Base-by-base conservation (phyloP, 495 filamentous ascomycete genomes). In the Hypoxylon fuscum region DNA sequence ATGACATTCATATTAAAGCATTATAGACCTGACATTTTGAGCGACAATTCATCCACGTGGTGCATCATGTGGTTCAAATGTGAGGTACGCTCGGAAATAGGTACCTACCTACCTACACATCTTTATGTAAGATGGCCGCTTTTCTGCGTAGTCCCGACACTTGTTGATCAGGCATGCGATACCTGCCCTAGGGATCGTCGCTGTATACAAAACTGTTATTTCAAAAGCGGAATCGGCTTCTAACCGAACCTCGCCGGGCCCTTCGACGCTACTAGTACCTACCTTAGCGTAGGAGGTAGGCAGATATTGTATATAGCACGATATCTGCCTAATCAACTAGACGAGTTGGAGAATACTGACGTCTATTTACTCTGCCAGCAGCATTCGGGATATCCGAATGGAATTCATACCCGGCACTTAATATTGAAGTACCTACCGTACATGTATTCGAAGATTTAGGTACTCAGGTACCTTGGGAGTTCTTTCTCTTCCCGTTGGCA, bases 301-400 rank as follows among this genome's bases (percentile, higher is more conserved):
- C 40, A 25, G 42, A 31, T 32, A 45, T n/a, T 11, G 15, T 43
- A 18, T 55, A 43, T 44, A 59, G 54, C 57, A 58, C 42, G 50
- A 45, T 56, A 63, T 50, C 40, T 57, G 45, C 44, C 32, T 40
- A 32, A 46, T 35, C 23, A 21, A 46, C 25, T 52, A 27, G 41
- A 32, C 31, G 34, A 56, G 41, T 46, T 51, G 53, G 54, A 42
- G 54, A 54, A 43, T 48, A 53, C 35, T 38, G 42, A 11, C 35
- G 35, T 32, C 12, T 56, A 40, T 29, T 52, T 35, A 46, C 38
- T 55, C 32, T 32, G 46, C 43, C 20, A 47, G 38, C 23, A 25
- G 11, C 11, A 11, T 40, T 66, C 62, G 62, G 55, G 40, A 60
- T 52, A 27, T 40, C 62, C 56, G 46, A 57, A 61, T 46, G 31